Evolutionary conservation across 2,329 filamentous ascomycete genomes (phyloP), one percentile per base, ranked within the genome.

Genomic region (Cladosporium oxysporum): DNA sequence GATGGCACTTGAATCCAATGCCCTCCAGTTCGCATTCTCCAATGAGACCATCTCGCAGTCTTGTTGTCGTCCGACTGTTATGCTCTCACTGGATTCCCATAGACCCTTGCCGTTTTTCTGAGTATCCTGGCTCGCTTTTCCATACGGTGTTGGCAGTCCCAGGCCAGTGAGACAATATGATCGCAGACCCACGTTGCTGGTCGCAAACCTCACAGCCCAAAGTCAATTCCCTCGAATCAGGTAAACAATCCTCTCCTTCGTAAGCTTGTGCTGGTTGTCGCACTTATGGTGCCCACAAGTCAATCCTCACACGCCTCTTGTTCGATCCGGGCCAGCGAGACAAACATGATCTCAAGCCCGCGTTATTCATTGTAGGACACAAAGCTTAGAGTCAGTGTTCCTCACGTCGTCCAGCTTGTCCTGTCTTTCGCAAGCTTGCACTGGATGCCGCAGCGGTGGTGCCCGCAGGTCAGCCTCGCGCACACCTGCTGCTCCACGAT

Each of bases 401-500:
- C n/a, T 47, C 41, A 47, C n/a, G 14, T 47, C 41, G 41, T n/a
- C 14, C 6, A n/a, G 12, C n/a, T 12, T 1, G 29, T 55, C 52
- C n/a, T 55, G 16, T 33, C 52, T 16, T 23, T 33, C 52, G 18
- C 26, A n/a, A 65, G 44, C 44, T 21, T 33, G 33, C 63, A 65
- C 44, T 33, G 8, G 5, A 7, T 23, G 14, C 57, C 64, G 59
- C 74, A 76, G 44, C 73, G 66, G 67, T 67, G 66, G 64, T 76
- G 73, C 37, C 64, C 63, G 68, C 74, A 76, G 11, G 53, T 57
- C 59, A 74, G 44, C 28, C 69, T 72, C 12, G 69, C 59, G 58
- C 74, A 76, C n/a, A 72, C 66, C 14, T 35, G 66, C 65, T 74
- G 71, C 69, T 76, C 74, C 8, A 73, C 70, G 41, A 75, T 73